These are phyloP conservation scores for Hypoxylon sp. DNA, from an alignment of 2,329 filamentous ascomycete genomes.

Conservation along the genomic window DNA sequence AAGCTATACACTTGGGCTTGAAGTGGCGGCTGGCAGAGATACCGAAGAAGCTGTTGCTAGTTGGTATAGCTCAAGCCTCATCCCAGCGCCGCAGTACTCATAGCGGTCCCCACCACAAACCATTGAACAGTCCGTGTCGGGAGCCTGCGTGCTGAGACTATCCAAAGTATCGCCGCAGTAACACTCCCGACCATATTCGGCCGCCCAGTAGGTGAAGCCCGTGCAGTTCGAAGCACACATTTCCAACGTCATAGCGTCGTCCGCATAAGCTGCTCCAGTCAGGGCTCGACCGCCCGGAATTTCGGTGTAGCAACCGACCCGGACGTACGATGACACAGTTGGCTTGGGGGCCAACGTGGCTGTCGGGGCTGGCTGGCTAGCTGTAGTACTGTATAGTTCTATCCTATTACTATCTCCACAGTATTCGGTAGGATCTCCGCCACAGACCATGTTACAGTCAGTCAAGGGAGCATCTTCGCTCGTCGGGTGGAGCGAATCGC, in stretches of 20 bases:
- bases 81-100: constrained; percentile 59
- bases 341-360: constrained; percentile 55
- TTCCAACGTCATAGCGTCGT: constrained; percentile 59
- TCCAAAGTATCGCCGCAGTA: constrained; percentile 59
- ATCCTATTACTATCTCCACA: constrained; percentile 62
- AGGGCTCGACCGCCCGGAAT: constrained; percentile 57
- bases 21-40: constrained; percentile 6
- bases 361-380: constrained; percentile 55
- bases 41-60: constrained; percentile 43
- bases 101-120: constrained; percentile 55
- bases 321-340: constrained; percentile 56
- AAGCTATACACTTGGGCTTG: constrained; percentile 16
- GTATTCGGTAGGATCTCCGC: constrained; percentile 60
- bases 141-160: constrained; percentile 53
- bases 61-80: constrained; percentile 58
- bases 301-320: constrained; percentile 61
- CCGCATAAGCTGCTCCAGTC: constrained; percentile 52
- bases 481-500: constrained; percentile 58
- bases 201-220: constrained; percentile 58
- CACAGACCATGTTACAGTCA: constrained; percentile 60
- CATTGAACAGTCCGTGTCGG: constrained; percentile 57
- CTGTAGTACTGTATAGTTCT: constrained; percentile 61
- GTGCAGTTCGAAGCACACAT: constrained; percentile 56
- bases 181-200: constrained; percentile 59
- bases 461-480: constrained; percentile 54